Evolutionary conservation across 2,329 filamentous ascomycete genomes (phyloP), one percentile per base, ranked within the genome.

Genomic region (Metarhizium rileyi): DNA sequence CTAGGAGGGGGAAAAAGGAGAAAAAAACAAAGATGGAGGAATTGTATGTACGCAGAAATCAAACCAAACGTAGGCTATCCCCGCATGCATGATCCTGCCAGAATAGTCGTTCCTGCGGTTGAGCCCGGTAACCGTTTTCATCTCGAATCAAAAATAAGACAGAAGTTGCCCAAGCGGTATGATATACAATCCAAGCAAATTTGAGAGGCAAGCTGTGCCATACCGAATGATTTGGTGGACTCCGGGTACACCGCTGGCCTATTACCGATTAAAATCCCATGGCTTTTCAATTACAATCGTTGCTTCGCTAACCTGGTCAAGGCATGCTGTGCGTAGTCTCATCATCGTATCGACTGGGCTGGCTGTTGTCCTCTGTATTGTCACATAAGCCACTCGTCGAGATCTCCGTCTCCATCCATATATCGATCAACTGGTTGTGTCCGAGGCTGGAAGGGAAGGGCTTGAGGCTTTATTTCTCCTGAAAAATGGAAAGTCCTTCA

Each of bases 401-500:
- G 5, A 14, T 12, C 20, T 36, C 56, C 46, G 48, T 52, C 45
- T 53, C 18, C 38, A 7, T 10, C 43, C 26, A 49, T 50, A 35
- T 49, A 47, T 54, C 49, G 43, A 52, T 67, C 59, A 68, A 49
- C 62, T 59, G 27, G 62, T 59, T 9, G 59, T 59, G 47, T 69
- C 66, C 18, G 65, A 57, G n/a, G 61, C 54, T n/a, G 66, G 54
- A 49, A 58, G 57, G 9, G 63, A 61, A 23, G 61, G 61, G 46
- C 55, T 66, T 5, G 66, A 57, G 50, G 63, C 63, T 62, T 77
- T 78, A 56, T 78, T 73, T 48, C 75, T 71, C 56, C 75, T 70
- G 58, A 80, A 78, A 55, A 79, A 74, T 5, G 73, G 72, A 51
- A 81, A 71, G 41, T 77, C 75, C 54, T 81, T 83, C 71, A 84